phyloP scores from a whole-genome alignment of 2,329 filamentous ascomycete genomes.

The Stemphylium lycopersici region DNA sequence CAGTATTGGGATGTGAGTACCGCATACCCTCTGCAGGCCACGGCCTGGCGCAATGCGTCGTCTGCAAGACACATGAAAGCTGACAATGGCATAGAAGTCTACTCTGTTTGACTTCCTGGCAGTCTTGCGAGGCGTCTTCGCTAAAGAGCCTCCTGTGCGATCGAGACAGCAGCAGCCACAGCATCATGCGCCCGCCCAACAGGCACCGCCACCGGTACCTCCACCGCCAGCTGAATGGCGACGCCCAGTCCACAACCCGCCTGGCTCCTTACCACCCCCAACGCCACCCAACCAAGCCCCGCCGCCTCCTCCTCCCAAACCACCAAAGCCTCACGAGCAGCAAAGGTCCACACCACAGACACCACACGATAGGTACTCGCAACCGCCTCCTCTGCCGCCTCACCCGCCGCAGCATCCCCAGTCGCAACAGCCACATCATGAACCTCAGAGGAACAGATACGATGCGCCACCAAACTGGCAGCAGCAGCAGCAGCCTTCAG shows the following conservation, averaged over 20 bases:
- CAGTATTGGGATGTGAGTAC: conserved; percentile 85
- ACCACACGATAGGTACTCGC: conserved; percentile 35
- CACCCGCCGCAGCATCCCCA: conserved; percentile 37
- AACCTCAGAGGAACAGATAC: conserved; percentile 27
- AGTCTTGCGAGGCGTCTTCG: conserved; percentile 84
- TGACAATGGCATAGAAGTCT: conserved; percentile 67
- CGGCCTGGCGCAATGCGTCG: background rate
- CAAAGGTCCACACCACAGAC: conserved; percentile 30
- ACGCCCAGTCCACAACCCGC: conserved; percentile 39
- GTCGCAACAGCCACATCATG: conserved; percentile 19
- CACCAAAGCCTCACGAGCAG: conserved; percentile 52
- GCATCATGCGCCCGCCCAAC: conserved; percentile 40
- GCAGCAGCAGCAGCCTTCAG: conserved; percentile 17
- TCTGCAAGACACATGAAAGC: background rate
- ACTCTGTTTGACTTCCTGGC: conserved; percentile 81
- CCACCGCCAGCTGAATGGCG: conserved; percentile 69
- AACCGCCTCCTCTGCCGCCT: conserved; percentile 45
- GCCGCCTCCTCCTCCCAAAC: conserved; percentile 54
- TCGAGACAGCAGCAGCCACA: conserved; percentile 62
- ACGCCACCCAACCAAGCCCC: conserved; percentile 33
- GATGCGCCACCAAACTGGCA: conserved; percentile 26
- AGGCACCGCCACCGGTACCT: conserved; percentile 59
- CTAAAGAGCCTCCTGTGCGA: conserved; percentile 91
- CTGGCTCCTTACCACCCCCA: conserved; percentile 46
- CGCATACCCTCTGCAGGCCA: conserved; percentile 1